phyloP scores from a whole-genome alignment of 805 yeast genomes.

The Candida gorgasii region DNA sequence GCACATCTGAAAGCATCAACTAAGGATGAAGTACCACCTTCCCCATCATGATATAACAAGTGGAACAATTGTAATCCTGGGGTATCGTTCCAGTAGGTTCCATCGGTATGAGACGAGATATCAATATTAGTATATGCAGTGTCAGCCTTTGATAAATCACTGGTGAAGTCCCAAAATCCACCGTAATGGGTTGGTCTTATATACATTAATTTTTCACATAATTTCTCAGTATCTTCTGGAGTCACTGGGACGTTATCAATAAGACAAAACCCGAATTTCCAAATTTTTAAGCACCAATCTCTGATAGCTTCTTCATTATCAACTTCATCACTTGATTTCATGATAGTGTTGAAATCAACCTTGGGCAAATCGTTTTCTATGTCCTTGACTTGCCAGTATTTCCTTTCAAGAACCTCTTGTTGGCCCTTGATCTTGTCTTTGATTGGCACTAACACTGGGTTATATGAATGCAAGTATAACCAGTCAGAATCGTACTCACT shows the following conservation, averaged over 20 bases:
- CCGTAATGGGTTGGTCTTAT: conserved; percentile 73
- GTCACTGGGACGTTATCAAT: conserved; percentile 60
- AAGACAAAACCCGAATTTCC: conserved; percentile 61
- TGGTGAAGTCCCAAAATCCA: conserved; percentile 79
- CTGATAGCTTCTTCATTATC: conserved; percentile 45
- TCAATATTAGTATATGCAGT: conserved; percentile 72
- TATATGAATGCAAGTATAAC: conserved; percentile 53
- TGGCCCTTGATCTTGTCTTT: conserved; percentile 29
- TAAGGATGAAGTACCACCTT: conserved; percentile 67
- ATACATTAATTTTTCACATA: conserved; percentile 58
- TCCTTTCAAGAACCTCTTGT: conserved; percentile 27
- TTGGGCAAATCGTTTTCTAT: conserved; percentile 44
- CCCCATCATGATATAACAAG: conserved; percentile 60
- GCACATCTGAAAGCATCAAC: conserved; percentile 70
- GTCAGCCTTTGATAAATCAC: conserved; percentile 65
- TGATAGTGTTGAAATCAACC: conserved; percentile 49
- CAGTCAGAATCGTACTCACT: conserved; percentile 40
- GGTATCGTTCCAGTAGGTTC: conserved; percentile 72
- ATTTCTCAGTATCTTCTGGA: conserved; percentile 57
- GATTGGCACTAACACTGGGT: conserved; percentile 45
- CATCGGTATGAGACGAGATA: conserved; percentile 68
- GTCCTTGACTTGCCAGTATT: conserved; percentile 47
- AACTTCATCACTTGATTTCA: conserved; percentile 30
- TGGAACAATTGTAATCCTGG: conserved; percentile 74
- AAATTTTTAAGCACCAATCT: conserved; percentile 56